Conservation (phyloP, 495 filamentous ascomycete genomes). For the Aspergillus mulundensis region DNA sequence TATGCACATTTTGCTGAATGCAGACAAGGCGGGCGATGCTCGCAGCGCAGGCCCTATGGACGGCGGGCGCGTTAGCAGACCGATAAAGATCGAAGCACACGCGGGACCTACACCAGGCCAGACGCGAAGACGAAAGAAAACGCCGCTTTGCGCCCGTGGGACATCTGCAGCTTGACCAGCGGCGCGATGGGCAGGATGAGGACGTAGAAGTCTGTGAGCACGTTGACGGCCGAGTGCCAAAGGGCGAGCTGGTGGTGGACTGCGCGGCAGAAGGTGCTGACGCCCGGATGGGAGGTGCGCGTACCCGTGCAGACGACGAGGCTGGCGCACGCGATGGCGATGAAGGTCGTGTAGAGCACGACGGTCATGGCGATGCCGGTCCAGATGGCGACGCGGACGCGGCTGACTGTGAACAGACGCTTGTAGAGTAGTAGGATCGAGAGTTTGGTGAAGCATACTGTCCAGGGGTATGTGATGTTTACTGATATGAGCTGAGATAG, state of each 20-base stretch:
- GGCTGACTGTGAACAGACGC: background rate
- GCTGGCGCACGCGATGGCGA: constrained; percentile 2
- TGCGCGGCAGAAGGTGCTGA: background rate
- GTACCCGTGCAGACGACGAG: background rate
- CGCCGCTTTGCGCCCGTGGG: background rate
- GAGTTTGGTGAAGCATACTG: constrained; percentile 4
- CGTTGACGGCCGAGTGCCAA: constrained; percentile 4
- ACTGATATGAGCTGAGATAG: background rate
- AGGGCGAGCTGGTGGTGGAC: background rate
- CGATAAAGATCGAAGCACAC: too few species aligned
- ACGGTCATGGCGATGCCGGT: constrained; percentile 1
- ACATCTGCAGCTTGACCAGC: constrained; percentile 1
- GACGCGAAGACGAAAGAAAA: constrained; percentile 2
- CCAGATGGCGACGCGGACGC: background rate
- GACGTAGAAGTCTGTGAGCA: constrained; percentile 11
- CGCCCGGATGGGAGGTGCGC: background rate
- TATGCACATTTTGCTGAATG: too few species aligned
- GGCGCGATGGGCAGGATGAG: constrained; percentile 9
- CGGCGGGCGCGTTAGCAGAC: too few species aligned
- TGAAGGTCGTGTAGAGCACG: background rate
- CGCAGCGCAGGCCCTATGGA: too few species aligned
- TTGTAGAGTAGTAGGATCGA: constrained; percentile 5
- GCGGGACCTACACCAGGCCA: constrained; percentile 7
- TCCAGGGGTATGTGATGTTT: constrained; percentile 1
- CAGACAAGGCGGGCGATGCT: too few species aligned